Evolutionary conservation across 768 basidiomycete genomes (phyloP), one percentile per base, ranked within the genome.

Genomic region (Suillus subaureus): DNA sequence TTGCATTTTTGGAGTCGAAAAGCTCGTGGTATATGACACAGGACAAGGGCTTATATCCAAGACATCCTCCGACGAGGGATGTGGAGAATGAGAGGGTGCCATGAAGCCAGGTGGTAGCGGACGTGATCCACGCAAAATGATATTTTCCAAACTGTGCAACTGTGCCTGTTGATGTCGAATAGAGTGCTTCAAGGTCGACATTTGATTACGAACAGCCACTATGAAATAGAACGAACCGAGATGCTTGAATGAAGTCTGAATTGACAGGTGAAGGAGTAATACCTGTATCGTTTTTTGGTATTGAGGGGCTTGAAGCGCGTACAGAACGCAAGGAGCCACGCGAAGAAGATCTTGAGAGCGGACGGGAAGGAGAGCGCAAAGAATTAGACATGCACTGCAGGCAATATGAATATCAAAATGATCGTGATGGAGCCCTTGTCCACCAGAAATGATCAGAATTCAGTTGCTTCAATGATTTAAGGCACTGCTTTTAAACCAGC

Each of bases 91-190:
- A 39, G 83, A 74, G 16, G 80, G 71, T 39, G 73, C 72, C 70
- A 81, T 77, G 62, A 79, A 76, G n/a, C 76, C 74, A 37, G 78
- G 72, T 61, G 78, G 78, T 68, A 86, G 81, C 45, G 89, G 86
- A 64, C 92, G 85, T 18, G 91, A 89, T 21, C 87, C 87, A 69
- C 85, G 85, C 60, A 89, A 83, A 57, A 94, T 78, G 62, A 85
- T 81, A 72, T 81, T 90, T 75, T 94, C 92, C 61, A 93, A 84
- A 45, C 72, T 81, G 69, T 89, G 84, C 42, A 93, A 76, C 70
- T 93, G 91, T 23, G 92, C 92, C 80, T 93, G 91, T 73, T 94
- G 90, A 70, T 93, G 92, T 67, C 92, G 81, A 70, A 94, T 94
- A 73, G 83, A 86, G 74, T 94, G 92, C 78, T 90, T 93, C 72